Percentiles rank a stretch among this genome's conserved stretches.
These are phyloP conservation scores for Cyphellophora europaea DNA, from an alignment of 2,329 filamentous ascomycete species.

Conservation along the genomic window DNA sequence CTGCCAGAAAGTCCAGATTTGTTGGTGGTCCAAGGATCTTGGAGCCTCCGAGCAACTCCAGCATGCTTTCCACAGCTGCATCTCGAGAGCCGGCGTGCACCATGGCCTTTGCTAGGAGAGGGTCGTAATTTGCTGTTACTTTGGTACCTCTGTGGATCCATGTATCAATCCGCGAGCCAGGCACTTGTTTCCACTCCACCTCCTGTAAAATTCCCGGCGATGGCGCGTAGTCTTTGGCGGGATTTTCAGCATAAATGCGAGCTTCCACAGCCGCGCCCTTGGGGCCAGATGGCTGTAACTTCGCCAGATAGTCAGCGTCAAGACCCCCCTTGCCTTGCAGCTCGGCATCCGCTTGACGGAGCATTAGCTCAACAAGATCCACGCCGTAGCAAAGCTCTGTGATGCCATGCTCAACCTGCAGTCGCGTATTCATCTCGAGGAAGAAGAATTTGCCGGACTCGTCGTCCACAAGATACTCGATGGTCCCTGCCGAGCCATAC, in stretches of 20 bases:
- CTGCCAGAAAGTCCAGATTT: conserved; percentile 47
- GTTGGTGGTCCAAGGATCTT: conserved; percentile 45
- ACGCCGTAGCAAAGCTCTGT: conserved; percentile 47
- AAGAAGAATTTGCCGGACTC: conserved; percentile 69
- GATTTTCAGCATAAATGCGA: conserved; percentile 50
- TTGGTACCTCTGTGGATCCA: conserved; percentile 52
- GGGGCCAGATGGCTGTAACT: conserved; percentile 33
- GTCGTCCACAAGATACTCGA: conserved; percentile 85
- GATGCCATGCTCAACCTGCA: conserved; percentile 51
- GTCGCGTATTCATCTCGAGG: conserved; percentile 49
- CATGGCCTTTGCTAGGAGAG: conserved; percentile 51
- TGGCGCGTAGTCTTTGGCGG: conserved; percentile 48
- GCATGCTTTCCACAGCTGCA: conserved; percentile 36
- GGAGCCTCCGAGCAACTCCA: conserved; percentile 33
- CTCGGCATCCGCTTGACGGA: conserved; percentile 45
- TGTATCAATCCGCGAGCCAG: conserved; percentile 49
- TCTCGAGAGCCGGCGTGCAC: conserved; percentile 35
- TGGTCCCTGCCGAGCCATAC: conserved; percentile 81
- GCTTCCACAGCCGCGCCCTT: conserved; percentile 44
- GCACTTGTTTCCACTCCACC: conserved; percentile 44
- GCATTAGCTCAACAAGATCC: conserved; percentile 47
- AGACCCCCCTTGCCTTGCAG: conserved; percentile 37
- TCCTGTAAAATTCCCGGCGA: conserved; percentile 50
- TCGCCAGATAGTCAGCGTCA: conserved; percentile 29
- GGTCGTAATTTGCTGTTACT: conserved; percentile 50